Percentiles rank a stretch among this genome's conserved stretches.
These are phyloP conservation scores for Collybia mongolica DNA, from an alignment of 768 basidiomycete genomes.

Conservation along the genomic window DNA sequence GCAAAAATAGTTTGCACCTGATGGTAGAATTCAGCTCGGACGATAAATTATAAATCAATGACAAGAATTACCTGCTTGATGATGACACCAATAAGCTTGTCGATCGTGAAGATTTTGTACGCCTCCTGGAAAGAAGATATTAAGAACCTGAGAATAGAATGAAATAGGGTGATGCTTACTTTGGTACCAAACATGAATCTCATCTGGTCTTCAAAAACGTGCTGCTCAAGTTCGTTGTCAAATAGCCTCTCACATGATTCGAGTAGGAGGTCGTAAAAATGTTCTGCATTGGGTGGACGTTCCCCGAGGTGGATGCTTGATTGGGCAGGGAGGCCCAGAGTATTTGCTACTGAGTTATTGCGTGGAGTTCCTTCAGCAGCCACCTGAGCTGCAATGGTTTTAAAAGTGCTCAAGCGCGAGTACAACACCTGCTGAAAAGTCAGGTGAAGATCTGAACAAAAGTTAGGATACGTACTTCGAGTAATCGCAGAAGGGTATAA, in stretches of 20 bases:
- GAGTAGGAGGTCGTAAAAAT: conserved; percentile 82
- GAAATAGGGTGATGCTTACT: conserved; percentile 33
- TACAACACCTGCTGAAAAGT: conserved; percentile 64
- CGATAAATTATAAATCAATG: background rate
- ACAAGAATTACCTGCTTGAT: conserved; percentile 74
- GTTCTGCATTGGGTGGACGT: conserved; percentile 45
- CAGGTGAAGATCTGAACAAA: background rate
- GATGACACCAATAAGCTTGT: conserved; percentile 84
- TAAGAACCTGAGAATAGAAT: background rate
- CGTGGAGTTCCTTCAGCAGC: conserved; percentile 23
- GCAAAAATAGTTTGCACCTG: conserved; percentile 68
- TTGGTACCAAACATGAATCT: conserved; percentile 83
- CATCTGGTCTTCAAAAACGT: conserved; percentile 88
- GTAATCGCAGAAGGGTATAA: conserved; percentile 79
- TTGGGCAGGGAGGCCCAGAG: conserved; percentile 25
- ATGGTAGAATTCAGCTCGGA: background rate
- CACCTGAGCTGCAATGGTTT: conserved; percentile 57
- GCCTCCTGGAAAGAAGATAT: conserved; percentile 45
- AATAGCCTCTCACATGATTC: conserved; percentile 89
- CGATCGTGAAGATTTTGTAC: conserved; percentile 90
- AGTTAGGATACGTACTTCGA: conserved; percentile 63
- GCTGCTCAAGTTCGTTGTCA: conserved; percentile 88
- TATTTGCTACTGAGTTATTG: conserved; percentile 20
- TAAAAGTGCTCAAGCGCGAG: conserved; percentile 77
- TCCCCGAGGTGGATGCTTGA: conserved; percentile 30